These are phyloP conservation scores for Carex kokanica DNA, from an alignment of 176 grass and related monocot genomes.

Conservation along the genomic window DNA sequence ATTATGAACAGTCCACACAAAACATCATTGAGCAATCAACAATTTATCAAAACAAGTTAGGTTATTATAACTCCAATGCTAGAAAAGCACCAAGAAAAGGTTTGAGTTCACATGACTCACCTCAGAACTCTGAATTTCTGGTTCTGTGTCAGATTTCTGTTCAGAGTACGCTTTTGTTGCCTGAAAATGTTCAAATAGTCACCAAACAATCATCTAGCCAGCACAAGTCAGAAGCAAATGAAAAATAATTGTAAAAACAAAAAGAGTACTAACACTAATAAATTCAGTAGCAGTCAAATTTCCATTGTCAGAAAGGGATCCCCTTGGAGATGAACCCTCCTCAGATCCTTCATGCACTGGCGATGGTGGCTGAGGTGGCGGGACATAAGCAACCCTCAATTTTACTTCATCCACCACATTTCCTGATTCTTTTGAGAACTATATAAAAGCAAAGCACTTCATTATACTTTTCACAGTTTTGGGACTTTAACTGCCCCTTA, in stretches of 20 bases:
- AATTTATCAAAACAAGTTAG: background rate
- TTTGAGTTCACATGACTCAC: background rate
- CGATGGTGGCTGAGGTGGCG: conserved; percentile 62
- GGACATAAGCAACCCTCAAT: conserved; percentile 66
- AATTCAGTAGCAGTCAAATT: conserved; percentile 41
- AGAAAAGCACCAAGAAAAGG: background rate
- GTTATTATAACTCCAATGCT: background rate
- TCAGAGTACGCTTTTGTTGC: conserved; percentile 48
- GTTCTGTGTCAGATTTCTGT: conserved; percentile 20
- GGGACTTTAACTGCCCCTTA: background rate
- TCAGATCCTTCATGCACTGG: conserved; percentile 75
- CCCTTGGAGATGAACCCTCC: conserved; percentile 54
- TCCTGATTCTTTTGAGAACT: conserved; percentile 76
- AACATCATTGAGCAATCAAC: background rate
- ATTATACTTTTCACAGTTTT: background rate
- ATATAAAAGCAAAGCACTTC: conserved; percentile 23
- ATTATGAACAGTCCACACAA: background rate
- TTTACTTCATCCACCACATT: conserved; percentile 82
- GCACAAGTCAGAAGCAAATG: background rate
- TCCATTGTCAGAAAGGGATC: conserved; percentile 53
- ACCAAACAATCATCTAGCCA: conserved; percentile 20
- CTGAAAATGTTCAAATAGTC: conserved; percentile 33
- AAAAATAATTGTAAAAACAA: conserved; percentile 12
- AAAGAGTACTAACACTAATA: conserved; percentile 27
- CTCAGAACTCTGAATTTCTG: conserved; percentile 15